These are phyloP conservation scores for Colletotrichum lindemuthianum DNA, from an alignment of 2,329 filamentous ascomycete species.

Conservation along the genomic window DNA sequence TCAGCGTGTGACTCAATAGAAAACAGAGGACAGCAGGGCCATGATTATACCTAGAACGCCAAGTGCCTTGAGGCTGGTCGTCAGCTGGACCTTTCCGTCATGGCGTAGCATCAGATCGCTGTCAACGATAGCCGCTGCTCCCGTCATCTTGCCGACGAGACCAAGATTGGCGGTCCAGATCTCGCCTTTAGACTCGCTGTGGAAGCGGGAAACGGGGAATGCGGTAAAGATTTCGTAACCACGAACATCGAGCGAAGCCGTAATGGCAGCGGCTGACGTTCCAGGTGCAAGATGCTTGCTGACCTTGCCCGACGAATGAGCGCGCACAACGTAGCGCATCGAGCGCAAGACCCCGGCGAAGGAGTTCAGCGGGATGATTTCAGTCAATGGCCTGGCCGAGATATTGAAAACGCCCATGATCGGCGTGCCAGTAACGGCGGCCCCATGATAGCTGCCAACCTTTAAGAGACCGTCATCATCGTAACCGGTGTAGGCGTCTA, in stretches of 20 bases:
- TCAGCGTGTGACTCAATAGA: neutral
- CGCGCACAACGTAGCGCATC: slow-evolving; percentile 75
- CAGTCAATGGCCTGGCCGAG: slow-evolving; percentile 67
- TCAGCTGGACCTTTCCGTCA: slow-evolving; percentile 71
- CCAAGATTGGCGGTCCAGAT: slow-evolving; percentile 77
- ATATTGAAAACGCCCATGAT: slow-evolving; percentile 91
- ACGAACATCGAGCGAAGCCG: slow-evolving; percentile 68
- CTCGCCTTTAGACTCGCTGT: slow-evolving; percentile 49
- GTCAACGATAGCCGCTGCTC: slow-evolving; percentile 77
- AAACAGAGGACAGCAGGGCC: slow-evolving; percentile 2
- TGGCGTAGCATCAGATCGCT: slow-evolving; percentile 64
- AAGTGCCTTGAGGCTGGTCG: slow-evolving; percentile 80
- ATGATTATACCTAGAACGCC: slow-evolving; percentile 70
- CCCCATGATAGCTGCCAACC: slow-evolving; percentile 80
- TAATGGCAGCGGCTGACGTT: slow-evolving; percentile 62
- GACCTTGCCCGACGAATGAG: slow-evolving; percentile 74
- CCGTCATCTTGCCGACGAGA: slow-evolving; percentile 88
- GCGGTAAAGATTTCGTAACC: slow-evolving; percentile 87
- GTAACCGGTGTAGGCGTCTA: slow-evolving; percentile 80
- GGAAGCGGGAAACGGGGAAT: slow-evolving; percentile 71
- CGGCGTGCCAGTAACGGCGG: slow-evolving; percentile 72
- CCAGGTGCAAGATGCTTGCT: slow-evolving; percentile 60
- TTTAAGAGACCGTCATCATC: slow-evolving; percentile 79
- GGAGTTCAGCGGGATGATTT: slow-evolving; percentile 74
- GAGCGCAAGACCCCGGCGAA: slow-evolving; percentile 76